Base-by-base conservation (phyloP, 371 early-diverging fungal species). In the Lichtheimia hyalospora region DNA sequence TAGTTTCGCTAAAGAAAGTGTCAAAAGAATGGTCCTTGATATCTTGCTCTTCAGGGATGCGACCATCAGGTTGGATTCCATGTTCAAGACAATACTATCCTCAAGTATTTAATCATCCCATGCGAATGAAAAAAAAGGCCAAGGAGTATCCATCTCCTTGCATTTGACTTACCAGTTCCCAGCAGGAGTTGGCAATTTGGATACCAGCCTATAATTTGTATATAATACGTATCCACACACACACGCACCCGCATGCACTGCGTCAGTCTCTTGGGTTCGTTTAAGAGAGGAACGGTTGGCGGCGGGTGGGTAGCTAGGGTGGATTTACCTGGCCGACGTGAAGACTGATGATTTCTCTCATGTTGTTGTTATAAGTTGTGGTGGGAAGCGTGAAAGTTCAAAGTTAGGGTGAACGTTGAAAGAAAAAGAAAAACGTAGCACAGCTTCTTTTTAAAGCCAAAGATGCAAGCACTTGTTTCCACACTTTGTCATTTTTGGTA, bases 151-250 rank as follows among this genome's bases (percentile, higher is more conserved):
- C 23, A 6, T 51, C 27, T 51, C 15, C 27, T 51, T 51, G 14
- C 40, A 40, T 20, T 0, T 10, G 18, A 52, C 67, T 67, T 60
- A 67, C 67, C 15, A 97, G 88, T 82, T 98, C 98, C 99, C 99
- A 98, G 84, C 97, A 97, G 79, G 97, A 92, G 87, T 97, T 97
- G 86, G 98, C 99, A 74, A 98, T 97, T 84, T 98, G 99, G 68
- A 98, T 92, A 90, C 99, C 99, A 70, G 98, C 96, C 82, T 96
- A 87, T 51, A 25, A 25, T 25, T 3, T 25, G 25, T 25, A 16
- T 15, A 20, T 46, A 71, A 25, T 24, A 54, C 34, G 34, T 10
- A 34, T 34, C 34, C 34, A 34, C 34, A 34, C 6, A 34, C 10
- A 34, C 27, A 34, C 34, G 10, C 34, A 34, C 34, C 34, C 34